Evolutionary conservation across 208 protist species (phyloP), one percentile per base, ranked within the genome.

Genomic region (Porcisia deanei): DNA sequence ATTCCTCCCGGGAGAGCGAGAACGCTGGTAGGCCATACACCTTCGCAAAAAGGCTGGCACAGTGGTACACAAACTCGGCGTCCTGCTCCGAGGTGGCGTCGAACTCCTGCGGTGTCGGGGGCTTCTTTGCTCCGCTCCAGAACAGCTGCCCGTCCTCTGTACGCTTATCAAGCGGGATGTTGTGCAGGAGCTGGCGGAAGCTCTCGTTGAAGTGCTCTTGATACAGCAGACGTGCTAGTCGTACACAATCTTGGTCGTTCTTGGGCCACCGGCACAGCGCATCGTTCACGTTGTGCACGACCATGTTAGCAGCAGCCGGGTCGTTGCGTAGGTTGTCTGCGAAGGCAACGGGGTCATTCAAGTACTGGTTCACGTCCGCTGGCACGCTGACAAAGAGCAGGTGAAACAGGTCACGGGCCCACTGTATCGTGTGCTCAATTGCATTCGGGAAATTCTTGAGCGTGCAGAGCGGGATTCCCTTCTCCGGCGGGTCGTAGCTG

Each of bases 371-470:
- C 12, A 97, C 95, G 73, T 98, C 93, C 10, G 69, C 70, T 16
- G 94, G 85, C 37, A 81, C 81, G 57, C 85, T 91, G 55, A 64
- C 73, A 59, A 98, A 99, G 41, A 98, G 74, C 53, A 95, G 76
- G 73, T 98, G 86, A 76, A 98, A 98, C 58, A 94, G 84, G 69
- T 98, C 94, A 53, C 96, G 85, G 41, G 97, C 94, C 96, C 95
- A 99, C 90, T 99, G 98, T 77, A 99, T 99, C 10, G 97, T 99
- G 87, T 99, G 99, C 86, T 99, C 98, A 87, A 99, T 99, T 39
- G 91, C 85, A 86, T 99, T 98, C n/a, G 99, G 99, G 90, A 99
- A 99, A 88, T 99, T 99, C 85, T 99, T 99, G 25, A 99, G 87
- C 20, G 99, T 99, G 89, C 99, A 99, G n/a, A 99, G 92, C 39